phyloP scores from a whole-genome alignment of 495 filamentous ascomycete species.

The Penicillium goetzii region DNA sequence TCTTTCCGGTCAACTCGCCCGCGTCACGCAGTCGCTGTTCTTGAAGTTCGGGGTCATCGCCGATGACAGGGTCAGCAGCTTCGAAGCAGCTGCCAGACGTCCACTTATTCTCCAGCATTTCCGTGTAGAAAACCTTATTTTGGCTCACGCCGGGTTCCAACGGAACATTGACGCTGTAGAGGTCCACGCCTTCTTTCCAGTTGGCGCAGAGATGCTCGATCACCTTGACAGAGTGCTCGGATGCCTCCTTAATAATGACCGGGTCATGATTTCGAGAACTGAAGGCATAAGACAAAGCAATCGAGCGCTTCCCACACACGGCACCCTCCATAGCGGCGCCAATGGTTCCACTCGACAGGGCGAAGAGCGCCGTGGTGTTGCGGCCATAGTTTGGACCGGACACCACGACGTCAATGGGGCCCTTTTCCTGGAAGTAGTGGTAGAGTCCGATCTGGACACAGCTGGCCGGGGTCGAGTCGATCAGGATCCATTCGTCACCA shows the following conservation, averaged over 20 bases:
- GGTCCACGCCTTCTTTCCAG: slow-evolving; percentile 75
- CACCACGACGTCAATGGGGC: slow-evolving; percentile 82
- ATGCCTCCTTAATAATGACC: slow-evolving; percentile 73
- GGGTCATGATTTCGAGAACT: slow-evolving; percentile 79
- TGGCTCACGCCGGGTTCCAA: slow-evolving; percentile 68
- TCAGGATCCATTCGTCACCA: slow-evolving; percentile 88
- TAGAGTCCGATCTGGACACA: slow-evolving; percentile 89
- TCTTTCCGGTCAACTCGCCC: slow-evolving; percentile 51
- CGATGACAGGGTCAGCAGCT: slow-evolving; percentile 55
- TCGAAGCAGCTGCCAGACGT: slow-evolving; percentile 78
- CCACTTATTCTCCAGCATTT: slow-evolving; percentile 90
- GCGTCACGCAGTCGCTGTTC: slow-evolving; percentile 67
- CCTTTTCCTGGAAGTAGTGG: slow-evolving; percentile 81
- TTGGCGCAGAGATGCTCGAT: slow-evolving; percentile 75
- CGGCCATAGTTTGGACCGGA: slow-evolving; percentile 93
- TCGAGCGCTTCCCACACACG: slow-evolving; percentile 72
- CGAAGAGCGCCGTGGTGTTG: slow-evolving; percentile 91
- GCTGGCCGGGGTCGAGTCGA: slow-evolving; percentile 84
- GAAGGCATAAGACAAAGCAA: slow-evolving; percentile 89
- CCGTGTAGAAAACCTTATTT: slow-evolving; percentile 74
- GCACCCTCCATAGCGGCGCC: slow-evolving; percentile 92
- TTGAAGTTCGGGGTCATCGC: slow-evolving; percentile 48
- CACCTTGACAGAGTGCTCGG: slow-evolving; percentile 66
- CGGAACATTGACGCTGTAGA: slow-evolving; percentile 90
- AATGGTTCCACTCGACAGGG: slow-evolving; percentile 85